phyloP scores from a whole-genome alignment of 2,329 filamentous ascomycete genomes.

The Penicillium fuscoglaucum region DNA sequence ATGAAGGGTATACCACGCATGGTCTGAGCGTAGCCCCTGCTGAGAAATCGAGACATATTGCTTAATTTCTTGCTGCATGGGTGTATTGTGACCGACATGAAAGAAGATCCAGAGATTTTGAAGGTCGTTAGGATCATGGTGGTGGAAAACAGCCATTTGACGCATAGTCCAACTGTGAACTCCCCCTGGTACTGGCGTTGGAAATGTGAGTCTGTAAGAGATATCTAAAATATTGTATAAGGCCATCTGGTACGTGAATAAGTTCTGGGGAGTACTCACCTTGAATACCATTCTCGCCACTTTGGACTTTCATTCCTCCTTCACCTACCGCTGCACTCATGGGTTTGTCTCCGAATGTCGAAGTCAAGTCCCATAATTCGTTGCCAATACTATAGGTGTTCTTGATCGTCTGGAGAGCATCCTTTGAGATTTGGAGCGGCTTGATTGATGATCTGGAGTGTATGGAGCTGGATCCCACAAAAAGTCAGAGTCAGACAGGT shows the following conservation, averaged over 20 bases:
- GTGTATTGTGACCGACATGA: constrained; percentile 7
- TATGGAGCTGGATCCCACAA: not conserved
- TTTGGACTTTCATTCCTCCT: constrained; percentile 18
- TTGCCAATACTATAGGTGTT: constrained; percentile 14
- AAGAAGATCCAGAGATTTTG: constrained; percentile 23
- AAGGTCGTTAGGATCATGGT: constrained; percentile 8
- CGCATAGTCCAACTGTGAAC: constrained; percentile 18
- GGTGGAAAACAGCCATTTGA: constrained; percentile 21
- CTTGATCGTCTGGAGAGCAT: constrained; percentile 13
- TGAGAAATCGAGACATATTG: not conserved
- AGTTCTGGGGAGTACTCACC: not conserved
- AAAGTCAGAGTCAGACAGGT: not conserved
- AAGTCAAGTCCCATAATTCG: constrained; percentile 13
- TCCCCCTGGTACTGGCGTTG: not conserved
- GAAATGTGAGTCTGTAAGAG: constrained; percentile 14
- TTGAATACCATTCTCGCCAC: constrained; percentile 11
- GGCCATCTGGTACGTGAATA: not conserved
- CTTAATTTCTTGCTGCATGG: not conserved
- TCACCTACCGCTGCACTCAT: constrained; percentile 20
- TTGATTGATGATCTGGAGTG: constrained; percentile 8
- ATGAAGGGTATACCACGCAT: not conserved
- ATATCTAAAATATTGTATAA: constrained; percentile 12
- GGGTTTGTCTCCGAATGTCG: constrained; percentile 26
- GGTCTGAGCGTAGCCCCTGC: not conserved
- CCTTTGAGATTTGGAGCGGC: constrained; percentile 18